Conservation (phyloP, 305 asterid genomes). For the Rubia balearica region DNA sequence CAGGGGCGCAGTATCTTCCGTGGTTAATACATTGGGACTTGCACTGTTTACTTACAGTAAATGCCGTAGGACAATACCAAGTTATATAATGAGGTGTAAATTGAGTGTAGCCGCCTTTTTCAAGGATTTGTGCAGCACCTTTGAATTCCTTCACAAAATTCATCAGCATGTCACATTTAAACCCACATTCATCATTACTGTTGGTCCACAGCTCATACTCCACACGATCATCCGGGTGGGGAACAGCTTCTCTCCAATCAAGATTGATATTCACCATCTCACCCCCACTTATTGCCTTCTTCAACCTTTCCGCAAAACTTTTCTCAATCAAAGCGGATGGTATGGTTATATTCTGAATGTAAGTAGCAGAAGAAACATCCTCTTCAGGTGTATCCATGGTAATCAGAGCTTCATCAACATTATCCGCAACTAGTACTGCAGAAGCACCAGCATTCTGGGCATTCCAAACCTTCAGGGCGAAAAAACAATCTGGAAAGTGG, state of each 20-base stretch:
- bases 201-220: slow-evolving; percentile 97
- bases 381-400: slow-evolving; percentile 97
- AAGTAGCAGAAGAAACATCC: slow-evolving; percentile 46
- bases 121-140: slow-evolving; percentile 98
- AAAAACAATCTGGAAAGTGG: slow-evolving; percentile 77
- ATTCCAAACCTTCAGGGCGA: slow-evolving; percentile 94
- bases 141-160: slow-evolving; percentile 79
- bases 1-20: slow-evolving; percentile 97
- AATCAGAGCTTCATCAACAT: slow-evolving; percentile 63
- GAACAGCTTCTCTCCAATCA: slow-evolving; percentile 99
- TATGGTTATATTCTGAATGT: slow-evolving; percentile 72
- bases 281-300: slow-evolving; percentile 51
- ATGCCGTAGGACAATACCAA: slow-evolving; percentile 97
- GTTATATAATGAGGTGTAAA: slow-evolving; percentile 95
- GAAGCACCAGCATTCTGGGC: slow-evolving; percentile 98
- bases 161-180: slow-evolving; percentile 93
- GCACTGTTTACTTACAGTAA: slow-evolving; percentile 88
- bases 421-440: slow-evolving; percentile 89
- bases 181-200: slow-evolving; percentile 96
- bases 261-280: slow-evolving; percentile 90
- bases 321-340: slow-evolving; percentile 79
- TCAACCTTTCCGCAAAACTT: slow-evolving; percentile 61
- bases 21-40: slow-evolving; percentile 91
- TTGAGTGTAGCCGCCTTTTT: slow-evolving; percentile 87
- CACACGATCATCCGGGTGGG: slow-evolving; percentile 97